Percentiles rank a stretch among this genome's conserved stretches.
phyloP scores from a whole-genome alignment of 176 grass and related monocot genomes.

The Rhipidocladum racemiflorum region DNA sequence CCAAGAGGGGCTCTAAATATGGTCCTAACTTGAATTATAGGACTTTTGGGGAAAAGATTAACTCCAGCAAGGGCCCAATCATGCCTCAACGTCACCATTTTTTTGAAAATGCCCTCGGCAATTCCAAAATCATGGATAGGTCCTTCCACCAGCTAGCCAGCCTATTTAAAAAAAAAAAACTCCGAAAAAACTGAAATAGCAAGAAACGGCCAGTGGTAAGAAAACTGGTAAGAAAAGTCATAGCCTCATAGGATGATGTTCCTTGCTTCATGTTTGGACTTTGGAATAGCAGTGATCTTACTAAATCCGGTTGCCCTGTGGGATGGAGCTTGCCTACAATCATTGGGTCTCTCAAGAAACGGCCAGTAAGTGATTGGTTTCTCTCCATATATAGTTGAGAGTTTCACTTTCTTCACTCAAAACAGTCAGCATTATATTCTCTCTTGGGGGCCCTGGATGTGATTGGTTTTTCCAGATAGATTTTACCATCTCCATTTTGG shows the following conservation, averaged over 20 bases:
- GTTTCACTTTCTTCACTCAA: slow-evolving; percentile 4
- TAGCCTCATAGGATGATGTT: neutral
- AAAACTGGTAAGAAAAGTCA: too few relatives aligned
- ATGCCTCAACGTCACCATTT: too few relatives aligned
- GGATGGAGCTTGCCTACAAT: neutral
- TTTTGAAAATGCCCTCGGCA: too few relatives aligned
- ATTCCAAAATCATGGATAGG: too few relatives aligned
- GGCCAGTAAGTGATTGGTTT: neutral
- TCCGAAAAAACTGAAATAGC: too few relatives aligned
- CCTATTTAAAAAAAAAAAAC: too few relatives aligned
- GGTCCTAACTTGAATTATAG: too few relatives aligned
- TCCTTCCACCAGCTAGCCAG: too few relatives aligned
- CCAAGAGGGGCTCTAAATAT: too few relatives aligned
- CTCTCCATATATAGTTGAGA: neutral
- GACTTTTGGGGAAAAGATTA: too few relatives aligned
- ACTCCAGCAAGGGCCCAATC: too few relatives aligned
- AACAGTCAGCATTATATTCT: neutral
- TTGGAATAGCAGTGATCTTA: neutral
- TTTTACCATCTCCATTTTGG: neutral
- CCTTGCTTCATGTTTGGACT: slow-evolving; percentile 14
- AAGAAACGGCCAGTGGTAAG: too few relatives aligned
- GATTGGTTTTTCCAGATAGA: neutral
- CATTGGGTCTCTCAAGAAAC: neutral
- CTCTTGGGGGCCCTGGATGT: neutral
- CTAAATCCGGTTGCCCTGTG: neutral